phyloP scores from a whole-genome alignment of 176 grass and related monocot genomes.

The Oryza rufipogon region DNA sequence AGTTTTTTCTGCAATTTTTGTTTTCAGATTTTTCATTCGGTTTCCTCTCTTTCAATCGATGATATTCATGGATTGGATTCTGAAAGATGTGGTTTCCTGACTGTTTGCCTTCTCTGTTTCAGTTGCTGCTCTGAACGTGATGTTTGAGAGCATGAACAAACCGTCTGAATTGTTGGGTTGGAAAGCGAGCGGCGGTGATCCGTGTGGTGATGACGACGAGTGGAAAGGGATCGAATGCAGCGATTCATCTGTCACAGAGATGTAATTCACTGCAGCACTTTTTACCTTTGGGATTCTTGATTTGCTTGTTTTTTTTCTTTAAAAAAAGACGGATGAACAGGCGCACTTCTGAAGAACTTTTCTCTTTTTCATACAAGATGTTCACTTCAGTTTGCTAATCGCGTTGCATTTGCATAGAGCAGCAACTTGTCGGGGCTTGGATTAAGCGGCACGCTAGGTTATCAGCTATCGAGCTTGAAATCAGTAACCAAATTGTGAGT shows the following conservation, averaged over 20 bases:
- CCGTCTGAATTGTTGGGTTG: slow-evolving; percentile 69
- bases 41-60: not conserved
- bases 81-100: not conserved
- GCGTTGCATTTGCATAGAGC: slow-evolving; percentile 38
- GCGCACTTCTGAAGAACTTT: not conserved
- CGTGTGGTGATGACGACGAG: slow-evolving; percentile 55
- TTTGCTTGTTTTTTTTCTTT: not conserved
- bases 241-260: slow-evolving; percentile 74
- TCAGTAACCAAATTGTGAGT: slow-evolving; percentile 98
- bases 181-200: slow-evolving; percentile 70
- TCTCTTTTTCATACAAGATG: not conserved
- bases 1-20: not conserved
- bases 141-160: slow-evolving; percentile 77
- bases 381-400: slow-evolving; percentile 6
- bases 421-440: slow-evolving; percentile 78
- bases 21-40: not conserved
- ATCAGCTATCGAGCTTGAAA: slow-evolving; percentile 81
- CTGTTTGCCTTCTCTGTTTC: slow-evolving; percentile 16
- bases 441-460: slow-evolving; percentile 73
- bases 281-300: not conserved
- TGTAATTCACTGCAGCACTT: slow-evolving; percentile 56
- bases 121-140: slow-evolving; percentile 85
- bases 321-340: not conserved
- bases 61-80: not conserved
- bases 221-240: slow-evolving; percentile 83